phyloP scores from a whole-genome alignment of 2,329 filamentous ascomycete species.

The Keithomyces neogunnii region DNA sequence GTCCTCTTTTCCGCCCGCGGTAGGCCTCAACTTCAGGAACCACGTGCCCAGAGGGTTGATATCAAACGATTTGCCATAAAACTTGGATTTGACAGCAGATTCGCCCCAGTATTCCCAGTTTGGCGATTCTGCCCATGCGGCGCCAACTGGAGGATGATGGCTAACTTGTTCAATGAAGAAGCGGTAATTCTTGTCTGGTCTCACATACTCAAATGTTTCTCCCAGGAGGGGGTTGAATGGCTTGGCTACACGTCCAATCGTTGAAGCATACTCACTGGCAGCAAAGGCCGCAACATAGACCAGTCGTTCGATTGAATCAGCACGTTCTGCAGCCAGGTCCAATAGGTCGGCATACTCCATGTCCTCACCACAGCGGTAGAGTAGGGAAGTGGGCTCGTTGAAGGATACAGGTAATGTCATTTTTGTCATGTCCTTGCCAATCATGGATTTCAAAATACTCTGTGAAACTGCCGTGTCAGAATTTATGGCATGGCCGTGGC shows the following conservation, averaged over 20 bases:
- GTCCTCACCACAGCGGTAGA: slow-evolving; percentile 92
- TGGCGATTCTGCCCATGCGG: slow-evolving; percentile 83
- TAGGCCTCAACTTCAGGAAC: slow-evolving; percentile 81
- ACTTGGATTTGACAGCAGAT: slow-evolving; percentile 90
- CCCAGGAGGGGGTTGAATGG: slow-evolving; percentile 95
- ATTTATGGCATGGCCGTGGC: background rate
- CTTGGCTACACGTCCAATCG: slow-evolving; percentile 92
- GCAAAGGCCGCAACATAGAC: slow-evolving; percentile 95
- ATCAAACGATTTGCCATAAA: slow-evolving; percentile 95
- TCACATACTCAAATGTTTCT: slow-evolving; percentile 93
- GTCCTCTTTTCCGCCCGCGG: slow-evolving; percentile 67
- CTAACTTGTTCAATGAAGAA: slow-evolving; percentile 99
- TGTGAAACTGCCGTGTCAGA: slow-evolving; percentile 26
- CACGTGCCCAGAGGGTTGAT: slow-evolving; percentile 94
- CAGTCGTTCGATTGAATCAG: slow-evolving; percentile 83
- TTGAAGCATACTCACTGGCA: slow-evolving; percentile 92
- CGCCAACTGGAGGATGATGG: slow-evolving; percentile 91
- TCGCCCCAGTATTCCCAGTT: slow-evolving; percentile 98
- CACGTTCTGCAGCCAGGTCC: slow-evolving; percentile 75
- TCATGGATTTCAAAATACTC: slow-evolving; percentile 98
- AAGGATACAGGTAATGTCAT: slow-evolving; percentile 98
- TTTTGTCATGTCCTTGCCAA: slow-evolving; percentile 99
- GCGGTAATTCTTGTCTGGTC: slow-evolving; percentile 93
- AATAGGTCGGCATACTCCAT: slow-evolving; percentile 96
- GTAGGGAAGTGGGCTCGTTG: slow-evolving; percentile 92